phyloP scores from a whole-genome alignment of 225 moss, liverwort and hornwort genomes.

The Climacium dendroides region DNA sequence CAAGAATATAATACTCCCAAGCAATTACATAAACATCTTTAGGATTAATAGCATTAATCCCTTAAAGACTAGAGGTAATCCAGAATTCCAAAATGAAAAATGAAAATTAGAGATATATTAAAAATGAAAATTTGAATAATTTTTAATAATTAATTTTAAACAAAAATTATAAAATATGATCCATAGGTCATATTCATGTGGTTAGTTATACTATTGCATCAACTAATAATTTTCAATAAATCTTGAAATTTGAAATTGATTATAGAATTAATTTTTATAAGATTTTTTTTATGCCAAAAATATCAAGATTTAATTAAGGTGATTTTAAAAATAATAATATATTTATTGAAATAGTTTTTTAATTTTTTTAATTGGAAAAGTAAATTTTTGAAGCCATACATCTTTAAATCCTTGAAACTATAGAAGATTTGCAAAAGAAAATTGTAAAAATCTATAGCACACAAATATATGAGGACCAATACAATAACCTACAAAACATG shows the following conservation, averaged over 20 bases:
- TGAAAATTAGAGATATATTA: not conserved
- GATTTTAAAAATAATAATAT: rapidly evolving
- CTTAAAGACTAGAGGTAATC: rapidly evolving
- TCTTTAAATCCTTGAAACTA: not conserved
- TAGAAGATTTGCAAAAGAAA: not conserved
- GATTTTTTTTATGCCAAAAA: too few relatives aligned
- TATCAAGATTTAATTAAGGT: too few relatives aligned
- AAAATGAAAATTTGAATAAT: not conserved
- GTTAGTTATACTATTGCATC: not conserved
- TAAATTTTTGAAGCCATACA: not conserved
- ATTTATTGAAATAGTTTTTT: not conserved
- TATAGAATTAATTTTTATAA: not conserved
- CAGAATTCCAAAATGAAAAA: not conserved
- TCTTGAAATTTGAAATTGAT: too few relatives aligned
- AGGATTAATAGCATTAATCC: rapidly evolving
- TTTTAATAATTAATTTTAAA: not conserved
- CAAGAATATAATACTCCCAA: rapidly evolving
- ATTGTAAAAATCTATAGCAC: not conserved
- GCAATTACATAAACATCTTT: not conserved
- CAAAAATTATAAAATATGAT: not conserved
- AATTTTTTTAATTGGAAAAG: too few relatives aligned
- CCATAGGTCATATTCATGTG: not conserved
- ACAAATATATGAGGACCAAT: rapidly evolving
- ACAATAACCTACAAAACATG: too few relatives aligned
- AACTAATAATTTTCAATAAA: too few relatives aligned